Percentiles rank a stretch among this genome's conserved stretches.
phyloP scores from a whole-genome alignment of 1,284 basidiomycete genomes.

The Ceraceosorus guamensis region DNA sequence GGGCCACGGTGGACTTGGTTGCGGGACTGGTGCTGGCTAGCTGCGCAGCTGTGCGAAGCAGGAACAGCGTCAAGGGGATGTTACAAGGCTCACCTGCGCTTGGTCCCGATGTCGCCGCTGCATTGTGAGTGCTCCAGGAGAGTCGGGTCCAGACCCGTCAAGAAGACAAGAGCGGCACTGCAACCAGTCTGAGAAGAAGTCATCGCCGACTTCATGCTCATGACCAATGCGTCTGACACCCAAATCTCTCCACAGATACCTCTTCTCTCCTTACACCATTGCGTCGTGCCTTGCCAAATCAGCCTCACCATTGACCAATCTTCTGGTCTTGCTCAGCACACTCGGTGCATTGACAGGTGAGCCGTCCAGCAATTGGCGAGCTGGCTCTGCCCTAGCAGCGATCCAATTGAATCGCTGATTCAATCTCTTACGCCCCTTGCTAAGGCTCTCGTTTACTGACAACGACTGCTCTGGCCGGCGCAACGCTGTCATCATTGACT shows the following conservation, averaged over 20 bases:
- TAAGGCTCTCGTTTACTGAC: conserved; percentile 14
- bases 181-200: too few relatives aligned
- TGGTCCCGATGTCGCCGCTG: neutral
- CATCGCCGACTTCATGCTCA: too few relatives aligned
- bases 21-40: neutral
- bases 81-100: too few relatives aligned
- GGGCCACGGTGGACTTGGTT: neutral
- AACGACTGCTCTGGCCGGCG: conserved; percentile 11
- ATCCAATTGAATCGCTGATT: conserved; percentile 3
- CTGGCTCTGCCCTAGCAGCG: neutral
- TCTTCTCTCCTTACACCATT: conserved; percentile 80
- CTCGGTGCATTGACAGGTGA: conserved; percentile 65
- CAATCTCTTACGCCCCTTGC: neutral
- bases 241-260: conserved; percentile 51
- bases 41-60: neutral
- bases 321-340: conserved; percentile 62
- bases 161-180: too few relatives aligned
- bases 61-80: neutral
- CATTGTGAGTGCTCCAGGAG: neutral
- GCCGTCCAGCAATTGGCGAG: conserved; percentile 17
- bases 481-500: conserved; percentile 49
- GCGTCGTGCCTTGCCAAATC: conserved; percentile 71
- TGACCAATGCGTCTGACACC: neutral
- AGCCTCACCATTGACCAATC: conserved; percentile 71
- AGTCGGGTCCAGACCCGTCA: neutral